A percentile compares a stretch with the other conserved stretches of the same genome.
These are phyloP conservation scores for Lentinula sp. DNA, from an alignment of 768 basidiomycete genomes.

Conservation along the genomic window DNA sequence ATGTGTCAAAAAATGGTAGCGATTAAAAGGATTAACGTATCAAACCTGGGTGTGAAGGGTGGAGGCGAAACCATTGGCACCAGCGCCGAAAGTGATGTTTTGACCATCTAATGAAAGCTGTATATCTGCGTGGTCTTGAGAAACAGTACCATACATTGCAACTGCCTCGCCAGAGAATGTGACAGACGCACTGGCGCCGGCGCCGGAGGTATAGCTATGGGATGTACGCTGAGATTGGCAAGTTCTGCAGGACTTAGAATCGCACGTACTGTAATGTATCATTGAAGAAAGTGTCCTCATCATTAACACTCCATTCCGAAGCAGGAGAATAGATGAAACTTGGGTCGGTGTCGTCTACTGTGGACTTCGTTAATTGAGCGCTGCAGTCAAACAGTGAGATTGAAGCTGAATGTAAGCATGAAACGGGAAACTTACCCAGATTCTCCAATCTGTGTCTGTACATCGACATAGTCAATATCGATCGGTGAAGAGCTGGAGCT, in stretches of 20 bases:
- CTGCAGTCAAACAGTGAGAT: conserved; percentile 11
- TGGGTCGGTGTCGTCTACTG: conserved; percentile 36
- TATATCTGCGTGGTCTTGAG: conserved; percentile 44
- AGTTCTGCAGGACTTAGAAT: not conserved
- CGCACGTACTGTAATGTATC: conserved; percentile 37
- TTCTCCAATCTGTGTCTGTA: conserved; percentile 32
- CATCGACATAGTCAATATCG: conserved; percentile 45
- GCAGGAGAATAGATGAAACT: conserved; percentile 32
- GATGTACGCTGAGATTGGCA: not conserved
- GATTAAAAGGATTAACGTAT: not conserved
- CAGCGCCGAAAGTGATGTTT: conserved; percentile 24
- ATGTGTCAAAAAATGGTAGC: not conserved
- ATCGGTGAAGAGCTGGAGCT: conserved; percentile 36
- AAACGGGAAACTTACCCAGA: conserved; percentile 22
- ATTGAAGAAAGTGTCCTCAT: conserved; percentile 23
- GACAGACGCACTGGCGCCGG: conserved; percentile 35
- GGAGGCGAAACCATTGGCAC: conserved; percentile 25
- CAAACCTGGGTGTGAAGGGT: conserved; percentile 26
- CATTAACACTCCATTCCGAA: conserved; percentile 29
- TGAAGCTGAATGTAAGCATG: not conserved
- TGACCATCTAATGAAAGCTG: conserved; percentile 39
- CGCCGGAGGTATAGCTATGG: conserved; percentile 31
- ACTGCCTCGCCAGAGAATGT: conserved; percentile 46
- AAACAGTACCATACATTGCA: conserved; percentile 46
- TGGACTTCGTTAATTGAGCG: conserved; percentile 19